Evolutionary conservation across 495 filamentous ascomycete species (phyloP), one percentile per base, ranked within the genome.

Genomic region (Polyplosphaeria fusca): DNA sequence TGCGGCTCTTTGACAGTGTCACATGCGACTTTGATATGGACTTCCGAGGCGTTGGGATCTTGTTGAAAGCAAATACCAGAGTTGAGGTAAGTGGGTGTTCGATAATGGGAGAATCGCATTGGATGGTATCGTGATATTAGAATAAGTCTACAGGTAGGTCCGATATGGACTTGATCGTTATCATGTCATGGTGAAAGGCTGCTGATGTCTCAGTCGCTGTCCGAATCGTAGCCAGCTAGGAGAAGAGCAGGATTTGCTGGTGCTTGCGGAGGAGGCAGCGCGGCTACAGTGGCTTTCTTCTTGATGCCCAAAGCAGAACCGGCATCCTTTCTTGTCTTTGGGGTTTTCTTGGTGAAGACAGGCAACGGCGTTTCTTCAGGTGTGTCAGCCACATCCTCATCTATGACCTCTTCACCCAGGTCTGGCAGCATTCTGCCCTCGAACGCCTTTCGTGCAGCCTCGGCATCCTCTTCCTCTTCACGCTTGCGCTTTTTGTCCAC

Each of bases 381-480:
- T 2, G 13, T 30, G 1, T 42, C 43, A 18, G 28, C 25, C n/a
- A 87, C 82, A 11, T 47, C 46, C 7, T 67, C 46, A 0, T 53
- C 45, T 2, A 60, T 43, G 58, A 14, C 45, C 63, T 50, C 57
- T 51, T 47, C 41, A 41, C 68, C 73, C 70, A 68, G 68, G 74
- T 69, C 69, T 78, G 38, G 77, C 75, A 70, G 70, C 79, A 74
- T 79, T 76, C 16, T 75, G 65, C 76, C 84, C 78, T 75, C 76
- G 71, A 96, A 96, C 11, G 92, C 93, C 68, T 73, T 79, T 62
- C 79, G 78, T 23, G 93, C 92, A 27, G 84, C 82, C 73, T 94
- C 89, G n/a, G 85, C 88, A 73, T 91, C 87, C 72, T 96, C 92
- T 67, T 74, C 75, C 61, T 96, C 91, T 55, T 86, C 76, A 62